Percentiles rank a stretch among this genome's conserved stretches.
phyloP scores from a whole-genome alignment of 441 rosid species.

The Sinapis alba region DNA sequence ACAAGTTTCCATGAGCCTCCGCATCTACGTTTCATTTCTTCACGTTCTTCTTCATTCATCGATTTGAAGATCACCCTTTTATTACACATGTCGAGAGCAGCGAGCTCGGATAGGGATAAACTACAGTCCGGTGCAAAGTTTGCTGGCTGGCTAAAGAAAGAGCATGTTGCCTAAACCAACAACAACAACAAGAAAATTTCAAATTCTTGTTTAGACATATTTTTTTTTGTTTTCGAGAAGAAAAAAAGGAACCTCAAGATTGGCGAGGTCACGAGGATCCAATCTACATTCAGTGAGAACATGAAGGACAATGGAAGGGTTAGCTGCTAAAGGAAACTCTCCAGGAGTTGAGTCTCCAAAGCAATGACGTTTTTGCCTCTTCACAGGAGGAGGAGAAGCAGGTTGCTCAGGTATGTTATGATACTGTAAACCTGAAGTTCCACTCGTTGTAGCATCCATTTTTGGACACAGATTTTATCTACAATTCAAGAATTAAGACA shows the following conservation, averaged over 20 bases:
- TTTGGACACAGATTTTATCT: slow-evolving; percentile 76
- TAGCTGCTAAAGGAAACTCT: slow-evolving; percentile 95
- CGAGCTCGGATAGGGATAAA: slow-evolving; percentile 84
- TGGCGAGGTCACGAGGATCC: slow-evolving; percentile 95
- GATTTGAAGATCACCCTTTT: slow-evolving; percentile 84
- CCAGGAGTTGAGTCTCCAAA: slow-evolving; percentile 84
- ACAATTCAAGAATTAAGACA: slow-evolving; percentile 39
- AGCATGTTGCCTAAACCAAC: slow-evolving; percentile 84
- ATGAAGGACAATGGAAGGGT: slow-evolving; percentile 91
- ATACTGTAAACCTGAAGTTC: slow-evolving; percentile 66
- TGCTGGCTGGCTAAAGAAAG: slow-evolving; percentile 96
- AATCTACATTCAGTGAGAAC: slow-evolving; percentile 87
- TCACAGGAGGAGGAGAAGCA: slow-evolving; percentile 50
- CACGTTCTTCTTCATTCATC: slow-evolving; percentile 71
- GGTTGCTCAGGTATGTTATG: slow-evolving; percentile 81
- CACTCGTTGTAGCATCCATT: slow-evolving; percentile 91
- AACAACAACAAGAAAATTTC: slow-evolving; percentile 48
- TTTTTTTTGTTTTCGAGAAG: neutral
- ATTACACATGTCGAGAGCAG: slow-evolving; percentile 97
- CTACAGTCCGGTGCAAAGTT: slow-evolving; percentile 77
- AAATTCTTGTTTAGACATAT: slow-evolving; percentile 44
- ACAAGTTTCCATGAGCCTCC: slow-evolving; percentile 98
- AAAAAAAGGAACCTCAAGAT: slow-evolving; percentile 56
- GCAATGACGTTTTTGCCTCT: slow-evolving; percentile 79
- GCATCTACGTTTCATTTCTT: slow-evolving; percentile 72